Evolutionary conservation across 352 stramenopile genomes (phyloP), one percentile per base, ranked within the genome.

Genomic region (Phytophthora cryptogea): DNA sequence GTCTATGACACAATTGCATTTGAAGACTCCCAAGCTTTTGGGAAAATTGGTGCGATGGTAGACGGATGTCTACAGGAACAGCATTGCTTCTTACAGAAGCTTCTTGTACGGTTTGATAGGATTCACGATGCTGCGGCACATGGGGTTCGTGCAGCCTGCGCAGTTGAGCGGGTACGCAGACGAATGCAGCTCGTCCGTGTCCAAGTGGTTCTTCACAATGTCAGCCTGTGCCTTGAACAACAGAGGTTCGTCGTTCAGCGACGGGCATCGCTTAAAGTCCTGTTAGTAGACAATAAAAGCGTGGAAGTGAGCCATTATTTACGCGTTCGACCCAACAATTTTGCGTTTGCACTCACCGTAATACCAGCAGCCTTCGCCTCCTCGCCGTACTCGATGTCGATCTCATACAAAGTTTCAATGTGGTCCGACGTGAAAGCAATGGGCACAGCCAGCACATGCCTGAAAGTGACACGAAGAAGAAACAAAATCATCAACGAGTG

Each of bases 361-460:
- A 99, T 98, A 45, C 97, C 97, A 58, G 81, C 90, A 49, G 98
- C 91, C 43, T 98, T 56, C 9, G 97, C 97, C 39, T 99, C 80
- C 64, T 99, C 95, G 27, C 88, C 83, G 74, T 99, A 99, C 76
- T 99, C 97, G 62, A 99, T 97, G 81, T 99, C 97, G 68, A 99
- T 99, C 76, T 99, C 97, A 74, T 99, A 98, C 39, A 99, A 86
- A 32, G 97, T 99, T 73, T 99, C 97, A 54, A 99, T 99, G 75
- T 99, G 97, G 78, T 99, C 97, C 46, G 90, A 98, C 23, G 98
- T 98, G 77, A 99, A 99, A 43, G 88, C 96, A 63, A 99, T 98
- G 14, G 97, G 97, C 17, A 99, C 97, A n/a, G 98, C 95, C 28
- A 99, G 85, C 33, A 99, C 74, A 71, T 98, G 90, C 33, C 79